These are phyloP conservation scores for Boletellus ananas DNA, from an alignment of 768 basidiomycete genomes.

Conservation along the genomic window DNA sequence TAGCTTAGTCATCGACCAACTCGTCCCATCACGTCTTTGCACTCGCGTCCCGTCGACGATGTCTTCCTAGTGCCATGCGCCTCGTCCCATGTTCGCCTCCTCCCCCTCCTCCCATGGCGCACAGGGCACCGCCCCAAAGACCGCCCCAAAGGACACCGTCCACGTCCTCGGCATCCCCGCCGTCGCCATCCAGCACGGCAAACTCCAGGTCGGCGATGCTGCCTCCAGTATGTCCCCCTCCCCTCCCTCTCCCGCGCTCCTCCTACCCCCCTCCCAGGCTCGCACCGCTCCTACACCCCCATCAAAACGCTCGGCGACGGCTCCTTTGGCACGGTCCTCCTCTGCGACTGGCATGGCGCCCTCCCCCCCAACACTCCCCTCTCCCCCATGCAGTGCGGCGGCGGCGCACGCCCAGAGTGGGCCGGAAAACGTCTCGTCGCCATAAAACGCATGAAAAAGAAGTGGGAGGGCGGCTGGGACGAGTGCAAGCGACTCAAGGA, in stretches of 20 bases:
- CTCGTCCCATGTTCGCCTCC: conserved; percentile 32
- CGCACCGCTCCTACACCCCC: conserved; percentile 85
- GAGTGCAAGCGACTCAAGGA: conserved; percentile 95
- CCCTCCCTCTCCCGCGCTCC: background rate
- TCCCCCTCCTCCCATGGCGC: conserved; percentile 29
- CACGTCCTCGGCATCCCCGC: conserved; percentile 72
- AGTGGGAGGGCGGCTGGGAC: conserved; percentile 97
- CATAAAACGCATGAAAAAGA: conserved; percentile 97
- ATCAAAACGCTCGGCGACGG: conserved; percentile 98
- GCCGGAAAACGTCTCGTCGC: conserved; percentile 92
- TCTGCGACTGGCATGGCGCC: conserved; percentile 98
- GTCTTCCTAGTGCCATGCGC: conserved; percentile 32
- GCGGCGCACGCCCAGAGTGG: conserved; percentile 91
- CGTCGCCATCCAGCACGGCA: conserved; percentile 65
- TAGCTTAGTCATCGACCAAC: conserved; percentile 35
- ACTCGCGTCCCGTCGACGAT: conserved; percentile 3
- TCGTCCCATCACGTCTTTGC: background rate
- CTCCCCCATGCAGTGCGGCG: conserved; percentile 95
- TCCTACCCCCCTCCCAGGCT: conserved; percentile 46
- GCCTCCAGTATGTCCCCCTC: conserved; percentile 55
- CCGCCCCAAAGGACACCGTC: conserved; percentile 52
- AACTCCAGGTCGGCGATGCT: conserved; percentile 69
- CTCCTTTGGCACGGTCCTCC: conserved; percentile 97
- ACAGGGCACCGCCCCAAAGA: conserved; percentile 26
- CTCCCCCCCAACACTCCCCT: conserved; percentile 87